Conservation (phyloP, 164 flowering plant species). For the Vitis labrusca region DNA sequence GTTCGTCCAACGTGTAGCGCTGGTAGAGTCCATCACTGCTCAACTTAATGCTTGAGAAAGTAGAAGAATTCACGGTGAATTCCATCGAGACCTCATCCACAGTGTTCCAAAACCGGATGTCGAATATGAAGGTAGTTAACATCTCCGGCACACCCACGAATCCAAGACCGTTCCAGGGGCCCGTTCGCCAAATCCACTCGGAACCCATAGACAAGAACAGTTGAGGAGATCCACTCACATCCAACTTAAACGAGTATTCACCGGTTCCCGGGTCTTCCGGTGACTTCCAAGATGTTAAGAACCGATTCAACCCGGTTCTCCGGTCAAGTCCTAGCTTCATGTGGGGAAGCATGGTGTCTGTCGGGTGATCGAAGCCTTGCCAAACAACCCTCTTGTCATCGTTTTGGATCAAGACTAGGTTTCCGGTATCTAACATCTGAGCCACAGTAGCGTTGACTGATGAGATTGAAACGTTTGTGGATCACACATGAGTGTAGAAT, state of each 20-base stretch:
- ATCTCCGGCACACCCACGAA: slow-evolving; percentile 33
- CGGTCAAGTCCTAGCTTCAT: slow-evolving; percentile 39
- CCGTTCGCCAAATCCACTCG: slow-evolving; percentile 24
- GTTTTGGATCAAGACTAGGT: slow-evolving; percentile 24
- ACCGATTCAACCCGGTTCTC: slow-evolving; percentile 28
- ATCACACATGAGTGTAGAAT: slow-evolving; percentile 25
- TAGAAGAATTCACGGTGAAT: neutral
- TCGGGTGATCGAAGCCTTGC: slow-evolving; percentile 56
- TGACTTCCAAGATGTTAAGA: slow-evolving; percentile 45
- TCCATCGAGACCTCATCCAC: slow-evolving; percentile 11
- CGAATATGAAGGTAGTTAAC: slow-evolving; percentile 7
- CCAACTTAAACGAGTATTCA: slow-evolving; percentile 16
- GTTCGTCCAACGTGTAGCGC: slow-evolving; percentile 16
- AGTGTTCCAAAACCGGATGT: slow-evolving; percentile 12
- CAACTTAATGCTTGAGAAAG: slow-evolving; percentile 14
- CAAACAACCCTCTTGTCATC: slow-evolving; percentile 17
- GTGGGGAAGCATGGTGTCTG: slow-evolving; percentile 30
- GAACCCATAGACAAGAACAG: slow-evolving; percentile 17
- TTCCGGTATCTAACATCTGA: slow-evolving; percentile 42
- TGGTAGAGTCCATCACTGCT: slow-evolving; percentile 14
- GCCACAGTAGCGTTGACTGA: neutral
- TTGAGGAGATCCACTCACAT: slow-evolving; percentile 31
- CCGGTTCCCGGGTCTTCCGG: slow-evolving; percentile 42
- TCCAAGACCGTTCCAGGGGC: slow-evolving; percentile 41
- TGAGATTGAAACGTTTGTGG: slow-evolving; percentile 23